Evolutionary conservation across 192 early-diverging fungal species (phyloP), one percentile per base, ranked within the genome.

Genomic region (Coemansia sp.): DNA sequence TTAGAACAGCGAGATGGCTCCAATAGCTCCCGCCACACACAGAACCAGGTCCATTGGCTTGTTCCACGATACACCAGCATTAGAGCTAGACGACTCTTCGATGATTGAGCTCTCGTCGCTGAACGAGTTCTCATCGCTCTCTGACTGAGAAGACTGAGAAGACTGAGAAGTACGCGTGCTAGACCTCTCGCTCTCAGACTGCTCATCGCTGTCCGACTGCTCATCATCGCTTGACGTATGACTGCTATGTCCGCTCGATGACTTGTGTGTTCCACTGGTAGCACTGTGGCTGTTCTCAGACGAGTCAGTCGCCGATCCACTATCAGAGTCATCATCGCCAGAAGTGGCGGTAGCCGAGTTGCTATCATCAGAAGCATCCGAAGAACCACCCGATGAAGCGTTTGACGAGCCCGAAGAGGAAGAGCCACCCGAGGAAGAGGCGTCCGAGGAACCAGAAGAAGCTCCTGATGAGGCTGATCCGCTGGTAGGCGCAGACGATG

Each of bases 1-100:
- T 75, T 66, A 80, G 73, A 80, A 80, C 57, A 80, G 69, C 2
- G 77, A 69, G 48, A 62, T 66, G 3, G 77, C 77, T 36, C 68
- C 74, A 55, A 68, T 37, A 23, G 34, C 50, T 21, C 75, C 75
- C 39, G 69, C 77, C 64, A 80, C 29, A 39, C 68, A 71, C 29
- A 80, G 21, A 15, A 67, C 37, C 14, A 68, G 14, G 5, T 59
- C 64, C 50, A 67, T 5, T 8, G 59, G 36, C 44, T 12, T 61
- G 17, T 8, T 63, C 14, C 27, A 11, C 19, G 63, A 44, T 41
- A 60, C 66, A 2, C 58, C 23, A 5, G 5, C 36, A n/a, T 44
- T 37, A n/a, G 73, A 57, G 1, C 15, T 34, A 17, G 57, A 41
- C 57, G 42, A 51, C 45, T 31, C 44, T n/a, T 39, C 60, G n/a